Percentiles rank a stretch among this genome's conserved stretches.
Evolutionary conservation across 805 yeast genomes (phyloP).

Genomic region (Clavispora phyllophila): DNA sequence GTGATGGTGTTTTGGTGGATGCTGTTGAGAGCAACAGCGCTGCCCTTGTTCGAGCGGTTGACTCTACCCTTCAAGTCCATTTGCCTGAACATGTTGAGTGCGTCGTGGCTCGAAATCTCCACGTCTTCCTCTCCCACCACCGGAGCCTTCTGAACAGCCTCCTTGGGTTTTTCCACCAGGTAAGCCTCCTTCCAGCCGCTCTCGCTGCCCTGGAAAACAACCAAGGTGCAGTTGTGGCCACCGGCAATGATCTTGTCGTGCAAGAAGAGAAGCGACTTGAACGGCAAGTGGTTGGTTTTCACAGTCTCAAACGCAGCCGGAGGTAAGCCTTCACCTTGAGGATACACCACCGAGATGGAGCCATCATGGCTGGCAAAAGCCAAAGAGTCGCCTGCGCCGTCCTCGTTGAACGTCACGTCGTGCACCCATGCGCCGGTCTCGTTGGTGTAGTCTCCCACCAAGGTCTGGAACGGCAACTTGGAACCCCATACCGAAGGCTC

Average conservation of each 20-base stretch:
- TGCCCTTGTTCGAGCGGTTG: conserved; percentile 31
- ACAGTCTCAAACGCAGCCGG: conserved; percentile 57
- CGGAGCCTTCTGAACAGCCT: conserved; percentile 43
- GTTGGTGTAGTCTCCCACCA: conserved; percentile 71
- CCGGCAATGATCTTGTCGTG: conserved; percentile 71
- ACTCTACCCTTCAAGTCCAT: conserved; percentile 90
- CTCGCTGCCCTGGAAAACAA: conserved; percentile 70
- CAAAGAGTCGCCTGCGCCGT: conserved; percentile 55
- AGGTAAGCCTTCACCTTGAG: conserved; percentile 59
- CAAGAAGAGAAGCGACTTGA: conserved; percentile 67
- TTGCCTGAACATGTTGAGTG: conserved; percentile 90
- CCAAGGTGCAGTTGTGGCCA: conserved; percentile 90
- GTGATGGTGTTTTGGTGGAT: conserved; percentile 90
- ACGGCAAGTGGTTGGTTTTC: conserved; percentile 71
- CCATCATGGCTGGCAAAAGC: conserved; percentile 88
- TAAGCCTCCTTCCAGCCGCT: conserved; percentile 57
- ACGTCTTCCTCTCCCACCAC: conserved; percentile 41
- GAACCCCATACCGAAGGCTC: conserved; percentile 87
- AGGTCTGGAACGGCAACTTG: conserved; percentile 87
- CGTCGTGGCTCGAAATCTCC: conserved; percentile 65
- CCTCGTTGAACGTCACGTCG: conserved; percentile 79
- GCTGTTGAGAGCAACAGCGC: conserved; percentile 50
- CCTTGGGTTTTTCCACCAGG: conserved; percentile 49
- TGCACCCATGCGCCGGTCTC: conserved; percentile 88
- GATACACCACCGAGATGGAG: conserved; percentile 73